Percentiles rank a stretch among this genome's conserved stretches.
Conservation (phyloP, 2,329 filamentous ascomycete species). For the Monilinia aucupariae region DNA sequence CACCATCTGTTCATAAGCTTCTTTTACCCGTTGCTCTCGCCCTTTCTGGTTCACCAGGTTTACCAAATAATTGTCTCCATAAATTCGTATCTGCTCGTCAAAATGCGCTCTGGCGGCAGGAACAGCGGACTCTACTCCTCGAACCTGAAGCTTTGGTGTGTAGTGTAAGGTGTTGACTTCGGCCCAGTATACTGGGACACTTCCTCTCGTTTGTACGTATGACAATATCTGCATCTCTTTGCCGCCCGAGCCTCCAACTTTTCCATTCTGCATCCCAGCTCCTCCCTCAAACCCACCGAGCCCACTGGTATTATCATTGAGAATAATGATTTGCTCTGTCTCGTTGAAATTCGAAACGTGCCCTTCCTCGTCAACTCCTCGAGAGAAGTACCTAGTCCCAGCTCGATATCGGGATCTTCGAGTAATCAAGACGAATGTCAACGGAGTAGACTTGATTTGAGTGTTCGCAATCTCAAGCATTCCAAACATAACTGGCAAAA, state of each 20-base stretch:
- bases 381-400: slow-evolving; percentile 90
- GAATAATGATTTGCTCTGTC: slow-evolving; percentile 84
- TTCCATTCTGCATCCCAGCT: slow-evolving; percentile 68
- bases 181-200: slow-evolving; percentile 92
- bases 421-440: slow-evolving; percentile 85
- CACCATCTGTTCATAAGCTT: slow-evolving; percentile 88
- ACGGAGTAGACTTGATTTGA: slow-evolving; percentile 72
- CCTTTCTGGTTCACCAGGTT: slow-evolving; percentile 97
- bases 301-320: slow-evolving; percentile 74
- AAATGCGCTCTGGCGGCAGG: slow-evolving; percentile 82
- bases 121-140: slow-evolving; percentile 73
- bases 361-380: slow-evolving; percentile 87
- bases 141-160: slow-evolving; percentile 82
- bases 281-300: slow-evolving; percentile 77
- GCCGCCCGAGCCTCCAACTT: slow-evolving; percentile 51
- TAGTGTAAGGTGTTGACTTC: slow-evolving; percentile 93
- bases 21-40: slow-evolving; percentile 81
- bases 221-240: slow-evolving; percentile 84
- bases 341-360: slow-evolving; percentile 99
- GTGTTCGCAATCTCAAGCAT: slow-evolving; percentile 90
- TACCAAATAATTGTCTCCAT: slow-evolving; percentile 95
- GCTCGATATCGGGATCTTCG: slow-evolving; percentile 81
- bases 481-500: slow-evolving; percentile 91
- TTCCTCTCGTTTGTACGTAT: slow-evolving; percentile 94
- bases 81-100: slow-evolving; percentile 84